A percentile compares a stretch with the other conserved stretches of the same genome.
Evolutionary conservation across 2,329 filamentous ascomycete species (phyloP).

Genomic region (Exutisphaerella laricina): DNA sequence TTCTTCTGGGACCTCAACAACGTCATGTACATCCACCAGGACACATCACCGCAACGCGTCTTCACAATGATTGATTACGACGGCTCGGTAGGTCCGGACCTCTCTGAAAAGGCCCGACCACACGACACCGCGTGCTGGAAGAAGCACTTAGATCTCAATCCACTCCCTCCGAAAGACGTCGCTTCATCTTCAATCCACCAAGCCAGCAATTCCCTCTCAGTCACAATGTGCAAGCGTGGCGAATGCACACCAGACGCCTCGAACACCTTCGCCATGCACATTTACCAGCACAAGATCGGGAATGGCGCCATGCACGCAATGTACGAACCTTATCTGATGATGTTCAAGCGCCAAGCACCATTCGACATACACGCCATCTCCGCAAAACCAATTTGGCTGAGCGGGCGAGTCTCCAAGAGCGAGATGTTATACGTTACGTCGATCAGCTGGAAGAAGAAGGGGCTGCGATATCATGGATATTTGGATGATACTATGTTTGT

Average conservation of each 20-base stretch:
- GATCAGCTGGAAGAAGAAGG: slow-evolving; percentile 49
- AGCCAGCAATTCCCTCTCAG: slow-evolving; percentile 53
- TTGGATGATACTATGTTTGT: slow-evolving; percentile 53
- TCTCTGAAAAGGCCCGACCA: slow-evolving; percentile 36
- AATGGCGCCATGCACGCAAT: slow-evolving; percentile 42
- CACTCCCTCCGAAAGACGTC: not conserved
- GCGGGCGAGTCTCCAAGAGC: slow-evolving; percentile 43
- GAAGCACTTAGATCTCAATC: slow-evolving; percentile 5
- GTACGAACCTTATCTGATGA: slow-evolving; percentile 53
- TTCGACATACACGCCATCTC: slow-evolving; percentile 50
- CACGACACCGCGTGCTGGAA: slow-evolving; percentile 16
- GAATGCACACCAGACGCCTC: slow-evolving; percentile 48
- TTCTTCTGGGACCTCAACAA: slow-evolving; percentile 49
- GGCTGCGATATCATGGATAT: slow-evolving; percentile 51
- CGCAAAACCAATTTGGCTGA: slow-evolving; percentile 50
- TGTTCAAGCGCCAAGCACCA: slow-evolving; percentile 46
- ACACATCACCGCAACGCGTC: slow-evolving; percentile 45
- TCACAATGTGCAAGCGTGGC: slow-evolving; percentile 50
- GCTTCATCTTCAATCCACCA: slow-evolving; percentile 48
- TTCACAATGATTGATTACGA: slow-evolving; percentile 46
- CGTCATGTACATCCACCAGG: slow-evolving; percentile 49
- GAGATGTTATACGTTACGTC: slow-evolving; percentile 57
- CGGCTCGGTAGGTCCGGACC: slow-evolving; percentile 45
- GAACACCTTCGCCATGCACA: slow-evolving; percentile 48
- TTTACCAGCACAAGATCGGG: slow-evolving; percentile 53